phyloP scores from a whole-genome alignment of 2,329 filamentous ascomycete genomes.

The Claviceps sp. region DNA sequence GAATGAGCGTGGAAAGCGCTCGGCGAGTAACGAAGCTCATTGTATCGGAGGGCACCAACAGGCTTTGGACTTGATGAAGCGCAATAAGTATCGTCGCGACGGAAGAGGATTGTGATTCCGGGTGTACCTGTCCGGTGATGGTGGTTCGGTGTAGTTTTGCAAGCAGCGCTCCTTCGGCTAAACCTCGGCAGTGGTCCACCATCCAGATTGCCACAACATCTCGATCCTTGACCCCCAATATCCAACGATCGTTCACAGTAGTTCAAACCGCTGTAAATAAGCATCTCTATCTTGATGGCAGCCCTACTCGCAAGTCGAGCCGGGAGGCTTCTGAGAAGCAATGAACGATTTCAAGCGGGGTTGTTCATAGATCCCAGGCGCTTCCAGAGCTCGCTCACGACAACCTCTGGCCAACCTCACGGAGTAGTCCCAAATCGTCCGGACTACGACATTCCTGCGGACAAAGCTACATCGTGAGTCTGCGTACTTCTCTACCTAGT shows the following conservation, averaged over 20 bases:
- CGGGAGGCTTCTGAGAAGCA: constrained; percentile 37
- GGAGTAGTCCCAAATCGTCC: constrained; percentile 47
- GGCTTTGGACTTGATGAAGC: constrained; percentile 12
- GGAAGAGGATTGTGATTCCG: constrained; percentile 21
- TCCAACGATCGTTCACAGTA: background rate
- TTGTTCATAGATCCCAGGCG: constrained; percentile 34
- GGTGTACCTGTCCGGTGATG: constrained; percentile 13
- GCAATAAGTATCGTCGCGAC: constrained; percentile 19
- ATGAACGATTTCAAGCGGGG: constrained; percentile 23
- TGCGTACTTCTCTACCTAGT: background rate
- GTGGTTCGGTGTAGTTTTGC: constrained; percentile 13
- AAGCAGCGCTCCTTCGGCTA: constrained; percentile 39
- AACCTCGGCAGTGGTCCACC: constrained; percentile 28
- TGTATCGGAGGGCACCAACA: constrained; percentile 30
- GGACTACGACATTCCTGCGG: constrained; percentile 67
- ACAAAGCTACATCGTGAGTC: constrained; percentile 78
- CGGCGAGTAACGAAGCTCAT: constrained; percentile 91
- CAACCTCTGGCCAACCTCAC: constrained; percentile 25
- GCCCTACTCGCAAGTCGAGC: constrained; percentile 46
- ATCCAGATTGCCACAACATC: constrained; percentile 22
- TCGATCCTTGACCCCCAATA: constrained; percentile 10
- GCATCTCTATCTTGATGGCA: constrained; percentile 39
- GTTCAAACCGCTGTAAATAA: constrained; percentile 3
- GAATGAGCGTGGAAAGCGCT: constrained; percentile 95
- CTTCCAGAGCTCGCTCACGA: constrained; percentile 38